phyloP scores from a whole-genome alignment of 768 basidiomycete genomes.

The Boletus tomentosulus region DNA sequence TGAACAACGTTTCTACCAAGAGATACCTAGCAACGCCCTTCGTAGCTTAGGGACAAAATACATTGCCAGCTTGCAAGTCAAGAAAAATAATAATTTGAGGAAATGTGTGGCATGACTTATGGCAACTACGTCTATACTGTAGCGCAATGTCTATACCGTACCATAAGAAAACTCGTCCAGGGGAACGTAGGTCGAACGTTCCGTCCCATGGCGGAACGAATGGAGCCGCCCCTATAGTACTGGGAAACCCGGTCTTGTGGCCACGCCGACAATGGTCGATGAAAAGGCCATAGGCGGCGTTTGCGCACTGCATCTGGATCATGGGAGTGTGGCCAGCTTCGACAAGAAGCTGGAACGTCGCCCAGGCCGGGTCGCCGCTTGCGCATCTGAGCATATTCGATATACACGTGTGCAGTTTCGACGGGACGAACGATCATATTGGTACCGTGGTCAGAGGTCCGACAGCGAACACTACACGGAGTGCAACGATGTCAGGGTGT shows the following conservation, averaged over 20 bases:
- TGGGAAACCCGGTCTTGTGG: neutral
- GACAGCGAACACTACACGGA: neutral
- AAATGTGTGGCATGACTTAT: neutral
- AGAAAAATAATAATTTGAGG: neutral
- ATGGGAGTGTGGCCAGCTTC: neutral
- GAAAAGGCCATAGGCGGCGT: neutral
- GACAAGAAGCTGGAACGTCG: neutral
- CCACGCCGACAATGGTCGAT: neutral
- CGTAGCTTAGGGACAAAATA: neutral
- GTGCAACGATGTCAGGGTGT: neutral
- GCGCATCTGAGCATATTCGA: neutral
- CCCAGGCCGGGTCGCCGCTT: slow-evolving; percentile 3
- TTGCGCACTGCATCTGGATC: neutral
- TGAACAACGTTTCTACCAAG: neutral
- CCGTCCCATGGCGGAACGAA: neutral
- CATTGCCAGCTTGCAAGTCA: neutral
- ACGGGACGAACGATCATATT: neutral
- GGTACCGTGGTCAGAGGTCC: neutral
- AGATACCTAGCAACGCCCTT: neutral
- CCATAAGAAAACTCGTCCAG: neutral
- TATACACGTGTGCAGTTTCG: neutral
- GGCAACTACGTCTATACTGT: neutral
- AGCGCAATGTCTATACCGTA: neutral
- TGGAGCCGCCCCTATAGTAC: slow-evolving; percentile 2
- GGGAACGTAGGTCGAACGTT: neutral